phyloP scores from a whole-genome alignment of 768 basidiomycete species.

The Serendipita sp. region DNA sequence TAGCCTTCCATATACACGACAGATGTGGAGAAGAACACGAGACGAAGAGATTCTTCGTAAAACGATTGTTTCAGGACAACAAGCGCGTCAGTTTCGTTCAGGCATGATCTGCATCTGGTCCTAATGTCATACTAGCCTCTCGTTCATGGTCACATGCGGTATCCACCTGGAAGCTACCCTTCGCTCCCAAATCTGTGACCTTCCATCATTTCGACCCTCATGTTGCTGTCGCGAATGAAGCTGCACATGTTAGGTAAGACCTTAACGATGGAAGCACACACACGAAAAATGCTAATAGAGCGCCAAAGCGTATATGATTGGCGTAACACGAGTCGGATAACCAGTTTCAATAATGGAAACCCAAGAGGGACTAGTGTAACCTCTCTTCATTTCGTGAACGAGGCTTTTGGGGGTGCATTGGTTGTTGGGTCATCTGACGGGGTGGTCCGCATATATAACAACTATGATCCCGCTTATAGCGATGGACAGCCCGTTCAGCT shows the following conservation, averaged over 20 bases:
- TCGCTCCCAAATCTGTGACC: constrained; percentile 53
- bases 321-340: constrained; percentile 62
- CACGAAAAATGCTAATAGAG: constrained; percentile 4
- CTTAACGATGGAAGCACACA: neutral
- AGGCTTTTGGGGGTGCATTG: constrained; percentile 84
- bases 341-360: constrained; percentile 78
- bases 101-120: neutral
- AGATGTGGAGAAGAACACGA: constrained; percentile 83
- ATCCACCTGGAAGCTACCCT: constrained; percentile 43
- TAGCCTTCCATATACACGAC: constrained; percentile 83
- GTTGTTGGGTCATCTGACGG: constrained; percentile 86
- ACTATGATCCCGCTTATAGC: constrained; percentile 58
- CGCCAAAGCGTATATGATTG: constrained; percentile 82
- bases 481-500: constrained; percentile 61
- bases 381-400: constrained; percentile 82
- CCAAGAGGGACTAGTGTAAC: constrained; percentile 70
- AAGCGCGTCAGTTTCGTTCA: constrained; percentile 46
- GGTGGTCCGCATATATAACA: constrained; percentile 77
- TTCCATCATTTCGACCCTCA: constrained; percentile 92
- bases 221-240: constrained; percentile 68
- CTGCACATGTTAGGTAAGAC: constrained; percentile 68
- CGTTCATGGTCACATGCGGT: constrained; percentile 62
- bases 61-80: constrained; percentile 51
- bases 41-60: constrained; percentile 67
- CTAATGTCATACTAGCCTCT: constrained; percentile 27